Evolutionary conservation across 805 yeast genomes (phyloP).

Genomic region (Cyberlindnera petersonii): DNA sequence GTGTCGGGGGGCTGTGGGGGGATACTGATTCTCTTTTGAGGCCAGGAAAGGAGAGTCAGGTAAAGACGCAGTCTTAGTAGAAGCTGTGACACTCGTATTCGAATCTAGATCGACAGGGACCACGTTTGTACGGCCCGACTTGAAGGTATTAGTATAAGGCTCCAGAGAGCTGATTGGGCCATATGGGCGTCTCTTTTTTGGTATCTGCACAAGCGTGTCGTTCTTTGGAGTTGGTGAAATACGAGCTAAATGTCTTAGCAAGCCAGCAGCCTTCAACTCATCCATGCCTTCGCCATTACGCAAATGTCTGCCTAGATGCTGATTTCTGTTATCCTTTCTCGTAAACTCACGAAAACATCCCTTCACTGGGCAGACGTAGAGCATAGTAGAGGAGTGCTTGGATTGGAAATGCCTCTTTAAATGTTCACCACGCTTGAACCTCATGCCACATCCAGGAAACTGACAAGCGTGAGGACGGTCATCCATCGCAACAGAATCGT

Average conservation of each 20-base stretch:
- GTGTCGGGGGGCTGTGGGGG: slow-evolving; percentile 2
- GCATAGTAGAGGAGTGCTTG: slow-evolving; percentile 3
- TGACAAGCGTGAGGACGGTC: slow-evolving; percentile 7
- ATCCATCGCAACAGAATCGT: not conserved
- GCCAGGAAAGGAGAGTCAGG: too few relatives aligned
- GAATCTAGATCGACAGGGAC: not conserved
- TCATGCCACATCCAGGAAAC: slow-evolving; percentile 7
- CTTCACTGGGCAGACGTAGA: slow-evolving; percentile 6
- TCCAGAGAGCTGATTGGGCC: too few relatives aligned
- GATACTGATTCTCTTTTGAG: not conserved
- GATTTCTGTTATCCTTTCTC: slow-evolving; percentile 11
- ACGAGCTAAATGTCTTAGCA: not conserved
- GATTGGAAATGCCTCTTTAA: slow-evolving; percentile 10
- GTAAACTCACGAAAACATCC: slow-evolving; percentile 8
- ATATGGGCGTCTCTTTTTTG: too few relatives aligned
- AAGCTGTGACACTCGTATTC: not conserved
- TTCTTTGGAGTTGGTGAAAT: not conserved
- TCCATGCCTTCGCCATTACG: slow-evolving; percentile 4
- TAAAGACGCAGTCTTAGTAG: not conserved
- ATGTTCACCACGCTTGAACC: slow-evolving; percentile 10
- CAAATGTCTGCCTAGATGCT: slow-evolving; percentile 10
- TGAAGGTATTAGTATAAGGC: too few relatives aligned
- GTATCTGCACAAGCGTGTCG: not conserved
- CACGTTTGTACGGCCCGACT: not conserved
- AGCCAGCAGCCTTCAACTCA: slow-evolving; percentile 7